These are phyloP conservation scores for Amborella trichopoda DNA, from an alignment of 164 flowering plant genomes.

Conservation along the genomic window DNA sequence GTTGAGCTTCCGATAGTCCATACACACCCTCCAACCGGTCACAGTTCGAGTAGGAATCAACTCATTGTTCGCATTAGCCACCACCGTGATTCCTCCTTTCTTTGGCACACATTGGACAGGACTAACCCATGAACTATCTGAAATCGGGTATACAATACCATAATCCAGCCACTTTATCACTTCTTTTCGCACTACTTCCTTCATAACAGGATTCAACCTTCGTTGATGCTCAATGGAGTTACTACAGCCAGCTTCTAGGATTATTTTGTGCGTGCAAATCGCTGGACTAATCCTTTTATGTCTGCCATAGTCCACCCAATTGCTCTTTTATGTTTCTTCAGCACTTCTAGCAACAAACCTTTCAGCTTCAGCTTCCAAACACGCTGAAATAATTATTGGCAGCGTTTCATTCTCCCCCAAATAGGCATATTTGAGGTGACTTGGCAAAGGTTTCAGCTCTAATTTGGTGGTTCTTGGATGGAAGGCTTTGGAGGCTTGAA, in stretches of 20 bases:
- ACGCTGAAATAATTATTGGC: background rate
- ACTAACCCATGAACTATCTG: conserved; percentile 5
- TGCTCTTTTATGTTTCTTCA: background rate
- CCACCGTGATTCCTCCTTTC: background rate
- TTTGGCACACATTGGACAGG: conserved; percentile 1
- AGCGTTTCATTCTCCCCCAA: background rate
- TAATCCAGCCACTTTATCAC: background rate
- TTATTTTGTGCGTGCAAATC: conserved; percentile 9
- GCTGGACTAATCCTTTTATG: conserved; percentile 14
- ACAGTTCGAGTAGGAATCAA: background rate
- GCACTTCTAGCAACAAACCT: background rate
- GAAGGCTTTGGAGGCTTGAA: background rate
- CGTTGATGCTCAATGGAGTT: conserved; percentile 2
- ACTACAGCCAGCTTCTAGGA: conserved; percentile 5
- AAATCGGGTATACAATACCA: conserved; percentile 4
- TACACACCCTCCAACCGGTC: conserved; percentile 1
- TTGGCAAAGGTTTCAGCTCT: background rate
- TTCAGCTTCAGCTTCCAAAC: background rate
- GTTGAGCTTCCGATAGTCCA: background rate
- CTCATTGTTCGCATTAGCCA: background rate
- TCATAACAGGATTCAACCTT: conserved; percentile 1
- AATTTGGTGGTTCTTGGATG: background rate
- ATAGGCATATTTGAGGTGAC: background rate
- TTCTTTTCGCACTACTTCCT: conserved; percentile 2
- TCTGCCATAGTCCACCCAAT: conserved; percentile 14